Evolutionary conservation across 176 grass and related monocot species (phyloP).

Genomic region (Aegilops sharonensis): DNA sequence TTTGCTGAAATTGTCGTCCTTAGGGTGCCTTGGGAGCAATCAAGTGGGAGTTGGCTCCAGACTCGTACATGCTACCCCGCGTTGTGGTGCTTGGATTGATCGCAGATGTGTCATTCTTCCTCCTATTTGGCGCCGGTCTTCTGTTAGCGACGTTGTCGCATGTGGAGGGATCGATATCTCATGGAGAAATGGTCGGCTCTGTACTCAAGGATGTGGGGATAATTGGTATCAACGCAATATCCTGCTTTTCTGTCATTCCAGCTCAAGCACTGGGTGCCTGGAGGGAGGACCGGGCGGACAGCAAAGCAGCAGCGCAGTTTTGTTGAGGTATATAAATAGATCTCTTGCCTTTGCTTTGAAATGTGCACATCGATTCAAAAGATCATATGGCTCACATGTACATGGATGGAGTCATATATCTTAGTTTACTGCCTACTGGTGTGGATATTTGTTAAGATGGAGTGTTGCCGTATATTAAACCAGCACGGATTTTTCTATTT

Average conservation of each 20-base stretch:
- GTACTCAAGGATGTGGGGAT: neutral
- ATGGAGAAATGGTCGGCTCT: neutral
- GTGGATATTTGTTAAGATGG: neutral
- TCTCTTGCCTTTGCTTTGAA: too few species aligned
- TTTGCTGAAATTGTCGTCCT: neutral
- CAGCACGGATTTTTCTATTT: too few species aligned
- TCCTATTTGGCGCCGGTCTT: neutral
- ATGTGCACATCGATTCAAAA: too few species aligned
- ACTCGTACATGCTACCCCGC: too few species aligned
- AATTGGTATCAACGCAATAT: neutral
- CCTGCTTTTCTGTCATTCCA: neutral
- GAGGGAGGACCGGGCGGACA: neutral
- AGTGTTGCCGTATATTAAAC: too few species aligned
- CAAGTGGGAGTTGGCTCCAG: neutral
- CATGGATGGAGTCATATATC: too few species aligned
- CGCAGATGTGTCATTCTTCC: neutral
- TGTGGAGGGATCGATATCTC: neutral
- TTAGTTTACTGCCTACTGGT: neutral
- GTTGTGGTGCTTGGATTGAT: neutral
- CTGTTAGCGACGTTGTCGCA: neutral
- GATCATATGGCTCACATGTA: too few species aligned
- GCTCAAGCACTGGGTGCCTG: neutral
- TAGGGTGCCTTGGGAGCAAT: neutral
- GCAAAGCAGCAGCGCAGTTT: neutral
- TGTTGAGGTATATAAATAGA: too few species aligned